Evolutionary conservation across 2,329 filamentous ascomycete species (phyloP), one percentile per base, ranked within the genome.

Genomic region (Diaporthe capsici): DNA sequence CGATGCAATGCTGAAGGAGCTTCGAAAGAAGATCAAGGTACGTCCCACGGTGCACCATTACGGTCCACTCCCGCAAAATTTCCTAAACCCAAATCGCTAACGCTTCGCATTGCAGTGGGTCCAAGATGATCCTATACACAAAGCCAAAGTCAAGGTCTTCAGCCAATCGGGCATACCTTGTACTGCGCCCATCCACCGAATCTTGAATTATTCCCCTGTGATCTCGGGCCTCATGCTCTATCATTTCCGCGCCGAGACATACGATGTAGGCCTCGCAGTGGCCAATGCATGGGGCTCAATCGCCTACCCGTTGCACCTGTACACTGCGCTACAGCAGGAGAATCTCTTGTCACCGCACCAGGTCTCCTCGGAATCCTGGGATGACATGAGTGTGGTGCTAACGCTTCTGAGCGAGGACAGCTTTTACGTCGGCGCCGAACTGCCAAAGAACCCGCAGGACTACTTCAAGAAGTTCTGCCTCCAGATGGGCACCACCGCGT

Each of bases 241-340:
- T 77, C 77, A 79, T 60, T 80, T 84, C 37, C 83, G 84, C n/a
- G 77, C 77, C 9, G 71, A 74, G 1, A 81, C 81, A 25, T 82
- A 84, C 47, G 79, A 85, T 1, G 10, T 81, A 0, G 81, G 85
- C 2, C 77, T 86, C 15, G 61, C 72, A 0, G 81, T 86, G 22
- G 80, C 78, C 13, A 83, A 84, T 63, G 82, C 82, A 1, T 88
- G 83, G 83, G 84, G 84, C 1, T 84, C 85, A 0, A 80, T 87
- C 15, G 77, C 82, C 15, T 84, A 81, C 61, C 77, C 81, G 0
- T 77, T 76, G 1, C 87, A 89, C 63, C 77, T 89, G 1, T 88
- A 88, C 79, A 85, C 86, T 67, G 85, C 86, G 1, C 71, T 84
- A 2, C 58, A 67, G 2, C 71, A 80, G 17, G 82, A 85, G 71